Percentiles rank a stretch among this genome's conserved stretches.
Evolutionary conservation across 129 eudicot species (phyloP).

Genomic region (Flaveria ramosissima): DNA sequence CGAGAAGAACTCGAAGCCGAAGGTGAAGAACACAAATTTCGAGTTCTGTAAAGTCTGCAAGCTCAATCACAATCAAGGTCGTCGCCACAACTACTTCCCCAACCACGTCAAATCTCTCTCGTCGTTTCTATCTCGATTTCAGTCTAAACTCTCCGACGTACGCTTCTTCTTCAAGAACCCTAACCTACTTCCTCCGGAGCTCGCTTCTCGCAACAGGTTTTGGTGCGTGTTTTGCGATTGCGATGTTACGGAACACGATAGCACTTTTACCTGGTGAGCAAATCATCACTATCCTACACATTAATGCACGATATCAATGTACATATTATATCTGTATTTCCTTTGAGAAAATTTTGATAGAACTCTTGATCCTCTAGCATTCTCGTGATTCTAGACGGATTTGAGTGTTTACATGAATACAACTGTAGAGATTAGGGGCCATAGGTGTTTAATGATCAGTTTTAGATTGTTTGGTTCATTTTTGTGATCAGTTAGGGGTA

Average conservation of each 20-base stretch:
- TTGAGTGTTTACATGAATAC: background rate
- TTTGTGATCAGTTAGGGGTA: background rate
- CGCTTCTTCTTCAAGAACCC: constrained; percentile 68
- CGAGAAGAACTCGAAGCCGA: constrained; percentile 30
- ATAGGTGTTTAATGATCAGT: background rate
- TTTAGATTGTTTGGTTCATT: background rate
- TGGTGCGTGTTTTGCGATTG: constrained; percentile 92
- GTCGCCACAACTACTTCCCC: constrained; percentile 78
- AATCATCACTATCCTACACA: background rate
- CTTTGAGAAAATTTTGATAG: background rate
- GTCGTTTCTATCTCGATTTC: constrained; percentile 62
- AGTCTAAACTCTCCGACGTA: constrained; percentile 62
- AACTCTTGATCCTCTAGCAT: background rate
- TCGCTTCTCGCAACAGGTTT: constrained; percentile 58
- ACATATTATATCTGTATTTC: background rate
- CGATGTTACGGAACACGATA: constrained; percentile 52
- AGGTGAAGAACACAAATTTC: constrained; percentile 40
- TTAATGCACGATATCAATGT: constrained; percentile 1
- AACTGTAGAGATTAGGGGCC: background rate
- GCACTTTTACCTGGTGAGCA: constrained; percentile 61
- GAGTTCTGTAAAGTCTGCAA: constrained; percentile 83
- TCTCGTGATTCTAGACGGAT: background rate
- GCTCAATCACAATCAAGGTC: constrained; percentile 81
- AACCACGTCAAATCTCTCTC: constrained; percentile 71
- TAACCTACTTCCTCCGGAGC: constrained; percentile 48